These are phyloP conservation scores for Bauhinia variegata DNA, from an alignment of 306 rosid genomes.

Conservation along the genomic window DNA sequence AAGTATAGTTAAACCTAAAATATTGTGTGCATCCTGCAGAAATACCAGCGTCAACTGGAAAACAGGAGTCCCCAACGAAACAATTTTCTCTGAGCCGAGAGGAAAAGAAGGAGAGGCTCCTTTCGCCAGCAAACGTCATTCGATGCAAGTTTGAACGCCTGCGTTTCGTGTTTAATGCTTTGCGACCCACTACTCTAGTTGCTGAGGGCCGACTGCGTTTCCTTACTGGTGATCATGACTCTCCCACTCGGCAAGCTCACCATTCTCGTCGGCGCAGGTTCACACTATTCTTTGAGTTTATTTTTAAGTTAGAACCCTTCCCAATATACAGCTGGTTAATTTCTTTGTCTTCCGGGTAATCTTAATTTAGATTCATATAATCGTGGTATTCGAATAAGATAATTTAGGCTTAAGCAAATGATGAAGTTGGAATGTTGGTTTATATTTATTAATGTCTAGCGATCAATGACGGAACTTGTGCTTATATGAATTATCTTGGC, in stretches of 20 bases:
- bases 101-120: not conserved
- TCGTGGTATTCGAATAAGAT: not conserved
- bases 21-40: no score
- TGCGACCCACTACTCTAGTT: constrained; percentile 26
- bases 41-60: no score
- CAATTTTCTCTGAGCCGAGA: no score
- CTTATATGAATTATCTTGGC: not conserved
- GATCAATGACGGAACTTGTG: not conserved
- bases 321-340: not conserved
- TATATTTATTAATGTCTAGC: not conserved
- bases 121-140: constrained; percentile 20
- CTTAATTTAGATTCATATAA: constrained; percentile 7
- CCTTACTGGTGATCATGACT: constrained; percentile 58
- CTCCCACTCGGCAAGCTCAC: constrained; percentile 75
- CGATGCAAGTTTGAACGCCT: constrained; percentile 9
- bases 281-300: constrained; percentile 20
- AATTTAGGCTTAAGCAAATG: constrained; percentile 37
- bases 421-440: not conserved
- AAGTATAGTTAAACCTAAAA: no score
- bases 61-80: no score
- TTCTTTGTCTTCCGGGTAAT: not conserved
- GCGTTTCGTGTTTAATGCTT: constrained; percentile 44
- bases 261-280: constrained; percentile 94
- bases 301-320: not conserved
- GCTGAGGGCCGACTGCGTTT: constrained; percentile 1